phyloP scores from a whole-genome alignment of 768 basidiomycete genomes.

The Auriscalpium orientale region DNA sequence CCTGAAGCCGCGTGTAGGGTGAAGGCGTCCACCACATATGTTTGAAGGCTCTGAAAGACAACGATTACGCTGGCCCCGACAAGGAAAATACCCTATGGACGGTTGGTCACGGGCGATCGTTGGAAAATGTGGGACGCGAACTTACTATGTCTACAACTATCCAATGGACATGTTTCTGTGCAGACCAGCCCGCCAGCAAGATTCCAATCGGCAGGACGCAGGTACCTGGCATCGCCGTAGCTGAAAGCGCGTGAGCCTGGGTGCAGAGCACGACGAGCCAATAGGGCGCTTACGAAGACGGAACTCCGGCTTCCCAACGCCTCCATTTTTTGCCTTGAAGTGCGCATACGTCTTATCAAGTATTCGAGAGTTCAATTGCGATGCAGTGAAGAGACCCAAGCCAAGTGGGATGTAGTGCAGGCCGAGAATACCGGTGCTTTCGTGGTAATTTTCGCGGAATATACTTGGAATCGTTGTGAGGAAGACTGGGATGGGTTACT shows the following conservation, averaged over 20 bases:
- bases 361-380: slow-evolving; percentile 44
- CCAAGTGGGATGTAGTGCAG: slow-evolving; percentile 69
- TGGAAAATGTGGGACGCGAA: neutral
- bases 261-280: neutral
- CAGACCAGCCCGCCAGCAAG: slow-evolving; percentile 65
- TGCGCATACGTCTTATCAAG: slow-evolving; percentile 51
- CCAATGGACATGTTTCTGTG: slow-evolving; percentile 54
- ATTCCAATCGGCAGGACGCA: slow-evolving; percentile 59
- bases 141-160: slow-evolving; percentile 57
- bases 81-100: slow-evolving; percentile 44
- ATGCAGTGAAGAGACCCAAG: slow-evolving; percentile 42
- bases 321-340: slow-evolving; percentile 44
- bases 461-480: slow-evolving; percentile 58
- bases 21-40: slow-evolving; percentile 63
- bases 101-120: neutral
- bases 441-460: slow-evolving; percentile 45
- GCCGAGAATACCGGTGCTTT: slow-evolving; percentile 51
- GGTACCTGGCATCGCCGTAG: slow-evolving; percentile 51
- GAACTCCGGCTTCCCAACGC: slow-evolving; percentile 47
- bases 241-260: slow-evolving; percentile 24
- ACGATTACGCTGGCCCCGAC: slow-evolving; percentile 54
- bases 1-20: slow-evolving; percentile 63
- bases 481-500: slow-evolving; percentile 38
- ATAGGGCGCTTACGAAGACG: slow-evolving; percentile 33
- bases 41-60: slow-evolving; percentile 53